phyloP scores from a whole-genome alignment of 106 monocot genomes.

The Amphibolis antarctica region DNA sequence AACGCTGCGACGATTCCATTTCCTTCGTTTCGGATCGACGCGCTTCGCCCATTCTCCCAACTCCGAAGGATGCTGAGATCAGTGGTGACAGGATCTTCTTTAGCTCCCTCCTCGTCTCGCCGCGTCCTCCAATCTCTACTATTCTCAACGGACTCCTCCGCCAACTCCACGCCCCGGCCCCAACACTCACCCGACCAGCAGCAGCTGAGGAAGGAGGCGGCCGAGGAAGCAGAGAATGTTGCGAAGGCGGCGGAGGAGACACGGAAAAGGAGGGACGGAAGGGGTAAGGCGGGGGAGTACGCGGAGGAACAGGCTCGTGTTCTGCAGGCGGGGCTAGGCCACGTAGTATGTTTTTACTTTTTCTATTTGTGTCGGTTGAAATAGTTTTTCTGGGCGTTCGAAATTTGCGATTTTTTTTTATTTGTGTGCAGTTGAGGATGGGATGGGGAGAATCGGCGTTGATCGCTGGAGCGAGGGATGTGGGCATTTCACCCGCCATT shows the following conservation, averaged over 20 bases:
- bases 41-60: too few relatives aligned
- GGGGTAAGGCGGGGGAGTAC: conserved; percentile 6
- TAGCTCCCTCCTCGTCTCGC: background rate
- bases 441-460: conserved; percentile 20
- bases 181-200: background rate
- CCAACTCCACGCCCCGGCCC: background rate
- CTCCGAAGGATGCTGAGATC: background rate
- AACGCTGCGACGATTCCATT: too few relatives aligned
- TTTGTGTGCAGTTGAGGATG: conserved; percentile 8
- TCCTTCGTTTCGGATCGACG: too few relatives aligned
- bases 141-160: conserved; percentile 3
- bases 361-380: background rate
- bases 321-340: conserved; percentile 12
- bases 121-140: background rate
- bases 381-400: background rate
- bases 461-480: conserved; percentile 79
- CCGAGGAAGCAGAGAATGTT: background rate
- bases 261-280: background rate
- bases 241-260: background rate
- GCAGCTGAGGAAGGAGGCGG: background rate
- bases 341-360: conserved; percentile 7
- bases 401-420: background rate
- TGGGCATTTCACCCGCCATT: conserved; percentile 72
- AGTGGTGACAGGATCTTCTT: background rate
- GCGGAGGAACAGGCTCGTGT: conserved; percentile 17